Conservation (phyloP, 257 asterid genomes). For the Parsonsia alboflavescens region DNA sequence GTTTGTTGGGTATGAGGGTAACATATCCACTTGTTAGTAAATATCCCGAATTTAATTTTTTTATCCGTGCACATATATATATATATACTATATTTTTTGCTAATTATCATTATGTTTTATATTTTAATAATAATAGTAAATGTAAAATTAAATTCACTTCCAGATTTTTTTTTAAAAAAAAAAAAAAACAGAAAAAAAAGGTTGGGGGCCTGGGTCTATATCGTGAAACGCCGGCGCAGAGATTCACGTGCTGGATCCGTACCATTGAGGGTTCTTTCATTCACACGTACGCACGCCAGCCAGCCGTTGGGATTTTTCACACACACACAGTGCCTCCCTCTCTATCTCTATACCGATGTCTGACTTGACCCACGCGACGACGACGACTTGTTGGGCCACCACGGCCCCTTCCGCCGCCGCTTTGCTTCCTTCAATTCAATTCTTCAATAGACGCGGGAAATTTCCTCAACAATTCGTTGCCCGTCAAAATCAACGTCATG, state of each 20-base stretch:
- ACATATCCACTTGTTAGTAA: too few species aligned
- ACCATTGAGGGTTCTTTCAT: not conserved
- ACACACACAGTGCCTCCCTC: not conserved
- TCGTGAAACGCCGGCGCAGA: too few species aligned
- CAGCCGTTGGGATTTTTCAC: not conserved
- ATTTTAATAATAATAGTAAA: too few species aligned
- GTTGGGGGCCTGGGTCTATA: too few species aligned
- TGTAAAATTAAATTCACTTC: too few species aligned
- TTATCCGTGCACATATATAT: too few species aligned
- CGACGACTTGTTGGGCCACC: not conserved
- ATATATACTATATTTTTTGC: too few species aligned
- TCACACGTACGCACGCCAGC: not conserved
- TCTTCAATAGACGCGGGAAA: slow-evolving; percentile 8
- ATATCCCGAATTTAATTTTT: too few species aligned
- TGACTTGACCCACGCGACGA: not conserved
- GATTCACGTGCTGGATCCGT: slow-evolving; percentile 7
- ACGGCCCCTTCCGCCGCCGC: slow-evolving; percentile 1
- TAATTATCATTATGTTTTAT: too few species aligned
- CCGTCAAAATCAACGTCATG: not conserved
- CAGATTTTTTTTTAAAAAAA: too few species aligned
- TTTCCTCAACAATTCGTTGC: not conserved
- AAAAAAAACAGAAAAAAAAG: too few species aligned
- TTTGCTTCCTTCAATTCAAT: not conserved
- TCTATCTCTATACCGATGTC: not conserved
- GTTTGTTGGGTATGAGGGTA: too few species aligned